phyloP scores from a whole-genome alignment of 352 stramenopile species.

The Ochromonadaceae sp. region DNA sequence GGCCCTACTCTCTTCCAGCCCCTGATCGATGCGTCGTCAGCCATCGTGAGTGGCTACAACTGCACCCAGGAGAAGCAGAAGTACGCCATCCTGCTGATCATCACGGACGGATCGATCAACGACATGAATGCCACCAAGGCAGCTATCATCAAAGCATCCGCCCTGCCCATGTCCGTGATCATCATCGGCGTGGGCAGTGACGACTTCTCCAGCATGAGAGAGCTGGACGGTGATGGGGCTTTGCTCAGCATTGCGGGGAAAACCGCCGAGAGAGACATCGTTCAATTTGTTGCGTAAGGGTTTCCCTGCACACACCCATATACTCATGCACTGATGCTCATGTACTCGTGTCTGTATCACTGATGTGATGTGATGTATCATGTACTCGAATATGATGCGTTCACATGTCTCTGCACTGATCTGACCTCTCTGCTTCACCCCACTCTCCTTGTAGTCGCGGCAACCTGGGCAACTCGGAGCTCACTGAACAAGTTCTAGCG shows the following conservation, averaged over 20 bases:
- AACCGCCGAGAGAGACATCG: conserved; percentile 41
- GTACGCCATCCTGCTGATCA: conserved; percentile 63
- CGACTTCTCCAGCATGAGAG: conserved; percentile 52
- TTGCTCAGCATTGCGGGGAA: conserved; percentile 32
- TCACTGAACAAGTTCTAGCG: too few relatives aligned
- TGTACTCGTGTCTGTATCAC: too few relatives aligned
- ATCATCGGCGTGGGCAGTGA: conserved; percentile 58
- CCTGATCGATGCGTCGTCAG: conserved; percentile 25
- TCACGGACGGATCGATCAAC: conserved; percentile 66
- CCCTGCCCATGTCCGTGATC: conserved; percentile 37
- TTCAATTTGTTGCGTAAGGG: conserved; percentile 46
- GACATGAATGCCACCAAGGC: conserved; percentile 52
- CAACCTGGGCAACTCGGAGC: too few relatives aligned
- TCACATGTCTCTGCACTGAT: too few relatives aligned
- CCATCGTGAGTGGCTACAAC: neutral
- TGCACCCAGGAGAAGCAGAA: conserved; percentile 28
- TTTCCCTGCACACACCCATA: too few relatives aligned
- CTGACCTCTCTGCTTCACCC: too few relatives aligned
- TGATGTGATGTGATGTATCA: too few relatives aligned
- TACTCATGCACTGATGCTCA: too few relatives aligned
- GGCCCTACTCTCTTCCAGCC: conserved; percentile 37
- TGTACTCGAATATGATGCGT: too few relatives aligned
- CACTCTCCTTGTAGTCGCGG: too few relatives aligned
- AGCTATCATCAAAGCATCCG: conserved; percentile 34
- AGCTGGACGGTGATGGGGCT: conserved; percentile 43